Base-by-base conservation (phyloP, 2,329 filamentous ascomycete species). In the Trichoderma citrinoviride region DNA sequence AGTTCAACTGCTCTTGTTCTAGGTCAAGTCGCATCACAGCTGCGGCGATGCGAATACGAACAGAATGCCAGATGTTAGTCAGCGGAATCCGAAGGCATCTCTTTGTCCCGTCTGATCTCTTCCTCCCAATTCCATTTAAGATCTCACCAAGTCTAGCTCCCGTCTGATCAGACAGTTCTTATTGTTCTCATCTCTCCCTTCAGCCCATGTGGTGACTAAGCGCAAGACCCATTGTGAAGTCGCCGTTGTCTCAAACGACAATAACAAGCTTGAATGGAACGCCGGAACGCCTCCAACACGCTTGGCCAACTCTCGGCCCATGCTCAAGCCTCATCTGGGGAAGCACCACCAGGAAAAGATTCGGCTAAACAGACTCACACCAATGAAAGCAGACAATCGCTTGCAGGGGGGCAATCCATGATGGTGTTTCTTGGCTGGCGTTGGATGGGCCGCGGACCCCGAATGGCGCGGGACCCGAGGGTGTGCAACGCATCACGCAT, bases 381-480 rank as follows among this genome's bases (percentile, higher is more conserved):
- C 37, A 43, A 61, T 53, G n/a, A 44, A 19, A 15, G 8, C 14
- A n/a, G 3, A 2, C 5, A 14, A 3, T 7, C 8, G 52, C 19
- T 19, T 40, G 7, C 27, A 23, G 23, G n/a, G n/a, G 17, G 54
- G 7, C 33, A 6, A 27, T 47, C 33, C 23, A 47, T 33, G 17
- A 17, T 14, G 3, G 8, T 14, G 25, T n/a, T n/a, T n/a, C 49
- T 21, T 46, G 21, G 19, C 19, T 46, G 44, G 21, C 10, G 17
- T 17, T 21, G 29, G 17, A 37, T 46, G n/a, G 49, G 40, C 60
- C 60, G 60, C 60, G 60, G 60, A 43, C 23, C 40, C 60, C 60
- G 60, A 53, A 19, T 17, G 5, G 33, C 37, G 56, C 60, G 60
- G 58, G 44, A 14, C 49, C 58, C 47, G 49, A 61, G 37, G 25